Conservation (phyloP, 2,329 filamentous ascomycete species). For the Tothia fuscella region DNA sequence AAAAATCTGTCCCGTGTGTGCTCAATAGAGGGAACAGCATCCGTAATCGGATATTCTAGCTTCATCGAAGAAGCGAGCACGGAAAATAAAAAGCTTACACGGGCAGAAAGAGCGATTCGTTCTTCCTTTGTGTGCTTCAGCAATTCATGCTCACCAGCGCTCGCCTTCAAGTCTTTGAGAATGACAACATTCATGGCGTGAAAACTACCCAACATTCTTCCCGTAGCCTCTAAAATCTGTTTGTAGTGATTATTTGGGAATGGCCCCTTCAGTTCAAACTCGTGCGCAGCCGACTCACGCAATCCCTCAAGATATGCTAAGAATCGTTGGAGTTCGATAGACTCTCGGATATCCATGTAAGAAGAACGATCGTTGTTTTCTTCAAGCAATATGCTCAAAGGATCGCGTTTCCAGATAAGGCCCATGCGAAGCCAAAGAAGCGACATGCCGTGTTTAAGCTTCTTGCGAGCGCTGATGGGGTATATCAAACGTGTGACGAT, state of each 20-base stretch:
- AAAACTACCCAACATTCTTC: constrained; percentile 81
- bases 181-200: constrained; percentile 94
- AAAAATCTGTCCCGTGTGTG: constrained; percentile 71
- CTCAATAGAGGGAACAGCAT: constrained; percentile 74
- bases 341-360: constrained; percentile 83
- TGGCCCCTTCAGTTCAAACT: constrained; percentile 79
- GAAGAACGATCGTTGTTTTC: constrained; percentile 30
- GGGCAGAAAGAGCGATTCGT: constrained; percentile 66
- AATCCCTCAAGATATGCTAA: constrained; percentile 60
- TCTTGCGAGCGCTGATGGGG: constrained; percentile 81
- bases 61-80: constrained; percentile 90
- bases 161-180: constrained; percentile 62
- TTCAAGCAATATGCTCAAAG: constrained; percentile 55
- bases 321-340: constrained; percentile 76
- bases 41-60: constrained; percentile 84
- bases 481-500: constrained; percentile 81
- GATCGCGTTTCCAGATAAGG: constrained; percentile 90
- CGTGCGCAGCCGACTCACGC: constrained; percentile 60
- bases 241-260: constrained; percentile 67
- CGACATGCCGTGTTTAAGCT: constrained; percentile 79
- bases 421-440: constrained; percentile 92
- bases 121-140: constrained; percentile 70
- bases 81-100: constrained; percentile 77
- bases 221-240: constrained; percentile 66
- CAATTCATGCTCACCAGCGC: constrained; percentile 68